Conservation (phyloP, 176 grass and related monocot species). For the Zea luxurians region DNA sequence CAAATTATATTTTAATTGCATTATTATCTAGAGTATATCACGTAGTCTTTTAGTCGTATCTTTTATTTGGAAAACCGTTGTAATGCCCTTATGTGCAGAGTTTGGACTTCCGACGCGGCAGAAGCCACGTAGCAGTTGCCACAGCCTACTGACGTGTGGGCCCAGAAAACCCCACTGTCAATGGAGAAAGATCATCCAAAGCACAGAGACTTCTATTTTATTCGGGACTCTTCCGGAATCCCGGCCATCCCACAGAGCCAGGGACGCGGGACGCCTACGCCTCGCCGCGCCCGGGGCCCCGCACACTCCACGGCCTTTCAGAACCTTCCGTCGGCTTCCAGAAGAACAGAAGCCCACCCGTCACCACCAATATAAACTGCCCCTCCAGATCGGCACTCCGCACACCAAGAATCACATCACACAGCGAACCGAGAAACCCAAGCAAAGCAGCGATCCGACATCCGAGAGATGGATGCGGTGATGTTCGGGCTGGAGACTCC, state of each 20-base stretch:
- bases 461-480: conserved; percentile 41
- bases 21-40: too few species aligned
- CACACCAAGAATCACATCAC: too few species aligned
- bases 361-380: conserved; percentile 1
- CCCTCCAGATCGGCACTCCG: neutral
- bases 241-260: neutral
- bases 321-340: conserved; percentile 52
- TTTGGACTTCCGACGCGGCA: too few species aligned
- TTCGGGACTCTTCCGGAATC: conserved; percentile 24
- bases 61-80: too few species aligned
- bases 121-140: neutral
- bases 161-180: neutral
- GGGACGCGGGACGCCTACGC: too few species aligned
- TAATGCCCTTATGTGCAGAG: too few species aligned
- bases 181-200: neutral
- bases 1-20: too few species aligned
- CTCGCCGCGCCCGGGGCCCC: neutral
- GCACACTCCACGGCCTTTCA: conserved; percentile 10
- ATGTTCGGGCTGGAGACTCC: conserved; percentile 56
- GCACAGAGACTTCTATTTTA: neutral
- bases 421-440: too few species aligned
- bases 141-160: neutral
- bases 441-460: neutral
- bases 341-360: neutral
- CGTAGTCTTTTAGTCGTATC: too few species aligned